A percentile compares a stretch with the other conserved stretches of the same genome.
These are phyloP conservation scores for Hanseniaspora vineae DNA, from an alignment of 805 yeast species.

Conservation along the genomic window DNA sequence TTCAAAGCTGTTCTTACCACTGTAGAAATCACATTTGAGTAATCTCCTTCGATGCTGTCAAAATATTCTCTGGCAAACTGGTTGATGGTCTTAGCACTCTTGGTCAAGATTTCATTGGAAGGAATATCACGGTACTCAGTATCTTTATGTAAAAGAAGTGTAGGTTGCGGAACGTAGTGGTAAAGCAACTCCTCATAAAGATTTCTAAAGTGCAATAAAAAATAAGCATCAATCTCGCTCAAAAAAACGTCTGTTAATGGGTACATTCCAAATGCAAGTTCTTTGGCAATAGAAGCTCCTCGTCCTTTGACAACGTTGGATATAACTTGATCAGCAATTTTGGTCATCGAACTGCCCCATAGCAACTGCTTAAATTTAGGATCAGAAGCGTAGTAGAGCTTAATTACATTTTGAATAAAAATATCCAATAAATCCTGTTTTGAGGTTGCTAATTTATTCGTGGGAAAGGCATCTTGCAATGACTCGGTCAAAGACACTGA, in stretches of 20 bases:
- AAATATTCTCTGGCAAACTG: conserved; percentile 69
- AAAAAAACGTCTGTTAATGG: conserved; percentile 69
- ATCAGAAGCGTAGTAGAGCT: conserved; percentile 27
- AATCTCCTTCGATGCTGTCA: conserved; percentile 54
- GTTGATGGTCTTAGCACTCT: conserved; percentile 49
- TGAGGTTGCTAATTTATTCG: conserved; percentile 30
- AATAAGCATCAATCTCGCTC: conserved; percentile 53
- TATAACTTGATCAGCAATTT: conserved; percentile 67
- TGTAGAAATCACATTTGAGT: conserved; percentile 83
- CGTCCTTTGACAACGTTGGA: conserved; percentile 77
- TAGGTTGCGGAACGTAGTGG: conserved; percentile 9
- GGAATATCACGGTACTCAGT: conserved; percentile 23
- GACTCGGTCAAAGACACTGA: conserved; percentile 21
- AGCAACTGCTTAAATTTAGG: conserved; percentile 24
- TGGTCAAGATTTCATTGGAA: neutral
- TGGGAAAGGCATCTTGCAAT: conserved; percentile 28
- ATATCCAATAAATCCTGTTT: conserved; percentile 46
- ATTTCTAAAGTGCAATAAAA: conserved; percentile 20
- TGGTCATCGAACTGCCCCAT: conserved; percentile 72
- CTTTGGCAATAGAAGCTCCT: conserved; percentile 50
- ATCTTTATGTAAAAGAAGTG: conserved; percentile 11
- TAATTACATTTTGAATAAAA: conserved; percentile 34
- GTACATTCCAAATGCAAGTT: conserved; percentile 42
- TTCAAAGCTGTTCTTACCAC: conserved; percentile 85
- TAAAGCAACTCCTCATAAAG: conserved; percentile 16